Evolutionary conservation across 176 grass and related monocot species (phyloP).

Genomic region (Thalia dealbata): DNA sequence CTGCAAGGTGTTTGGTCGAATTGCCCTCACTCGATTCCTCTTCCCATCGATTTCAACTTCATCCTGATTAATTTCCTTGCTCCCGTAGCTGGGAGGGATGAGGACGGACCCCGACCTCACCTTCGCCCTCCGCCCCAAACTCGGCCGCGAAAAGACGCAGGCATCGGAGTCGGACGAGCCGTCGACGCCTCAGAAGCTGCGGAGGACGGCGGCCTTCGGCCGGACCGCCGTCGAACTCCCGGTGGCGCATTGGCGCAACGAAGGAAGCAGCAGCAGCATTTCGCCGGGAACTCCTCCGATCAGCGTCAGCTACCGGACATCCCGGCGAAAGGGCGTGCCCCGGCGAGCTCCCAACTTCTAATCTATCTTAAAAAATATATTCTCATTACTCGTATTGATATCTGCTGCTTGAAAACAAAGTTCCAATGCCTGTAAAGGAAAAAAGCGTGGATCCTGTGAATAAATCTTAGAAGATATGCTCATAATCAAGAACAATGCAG

Average conservation of each 20-base stretch:
- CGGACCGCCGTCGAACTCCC: not conserved
- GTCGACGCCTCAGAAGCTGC: slow-evolving; percentile 23
- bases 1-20: slow-evolving; percentile 32
- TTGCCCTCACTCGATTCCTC: not conserved
- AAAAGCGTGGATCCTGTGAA: too few relatives aligned
- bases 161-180: slow-evolving; percentile 29
- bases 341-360: slow-evolving; percentile 16
- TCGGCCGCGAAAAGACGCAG: slow-evolving; percentile 13
- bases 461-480: too few relatives aligned
- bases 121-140: slow-evolving; percentile 22
- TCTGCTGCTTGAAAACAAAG: too few relatives aligned
- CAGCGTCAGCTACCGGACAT: slow-evolving; percentile 24
- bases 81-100: slow-evolving; percentile 24
- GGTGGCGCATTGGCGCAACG: not conserved
- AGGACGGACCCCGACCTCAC: slow-evolving; percentile 24
- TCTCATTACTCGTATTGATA: too few relatives aligned
- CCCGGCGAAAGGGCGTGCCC: slow-evolving; percentile 31
- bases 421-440: too few relatives aligned
- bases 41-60: too few relatives aligned
- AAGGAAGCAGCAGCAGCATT: slow-evolving; percentile 12
- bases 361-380: not conserved
- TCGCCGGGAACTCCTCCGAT: slow-evolving; percentile 35
- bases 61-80: too few relatives aligned
- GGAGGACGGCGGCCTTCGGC: not conserved
- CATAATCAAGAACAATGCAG: too few relatives aligned